Evolutionary conservation across 2,329 filamentous ascomycete genomes (phyloP).

Genomic region (Pyricularia pennisetigena): DNA sequence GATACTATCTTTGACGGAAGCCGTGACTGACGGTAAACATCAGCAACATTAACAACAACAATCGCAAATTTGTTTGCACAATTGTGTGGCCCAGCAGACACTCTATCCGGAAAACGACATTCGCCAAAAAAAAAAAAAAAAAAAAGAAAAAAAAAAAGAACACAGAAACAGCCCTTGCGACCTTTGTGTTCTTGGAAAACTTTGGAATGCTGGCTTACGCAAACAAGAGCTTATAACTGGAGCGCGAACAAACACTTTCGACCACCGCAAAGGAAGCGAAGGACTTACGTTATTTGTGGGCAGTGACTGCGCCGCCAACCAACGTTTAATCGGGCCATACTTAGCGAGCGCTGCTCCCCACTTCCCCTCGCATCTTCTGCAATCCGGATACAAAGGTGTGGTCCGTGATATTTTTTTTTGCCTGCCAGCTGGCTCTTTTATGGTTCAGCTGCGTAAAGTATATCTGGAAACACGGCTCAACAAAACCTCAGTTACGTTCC

Average conservation of each 20-base stretch:
- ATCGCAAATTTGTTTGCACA: background rate
- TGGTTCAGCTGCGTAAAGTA: too few species aligned
- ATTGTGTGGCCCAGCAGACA: background rate
- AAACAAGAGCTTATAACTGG: background rate
- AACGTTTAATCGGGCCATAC: background rate
- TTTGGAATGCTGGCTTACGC: background rate
- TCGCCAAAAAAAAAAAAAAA: background rate
- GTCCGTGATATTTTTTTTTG: background rate
- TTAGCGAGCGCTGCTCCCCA: background rate
- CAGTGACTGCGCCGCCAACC: conserved; percentile 1
- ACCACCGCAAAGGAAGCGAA: background rate
- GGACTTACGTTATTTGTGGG: background rate
- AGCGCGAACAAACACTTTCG: background rate
- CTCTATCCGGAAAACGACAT: background rate
- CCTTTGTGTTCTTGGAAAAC: background rate
- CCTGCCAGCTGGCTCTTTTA: background rate
- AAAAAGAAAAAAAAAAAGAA: background rate
- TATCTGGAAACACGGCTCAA: background rate
- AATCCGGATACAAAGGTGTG: background rate
- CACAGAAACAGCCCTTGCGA: background rate
- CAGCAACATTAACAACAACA: background rate
- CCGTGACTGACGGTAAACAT: background rate
- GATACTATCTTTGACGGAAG: background rate
- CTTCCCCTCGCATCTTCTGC: background rate
- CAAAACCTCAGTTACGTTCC: background rate